Conservation (phyloP, 2,329 filamentous ascomycete genomes). For the Arthrobotrys conoides region DNA sequence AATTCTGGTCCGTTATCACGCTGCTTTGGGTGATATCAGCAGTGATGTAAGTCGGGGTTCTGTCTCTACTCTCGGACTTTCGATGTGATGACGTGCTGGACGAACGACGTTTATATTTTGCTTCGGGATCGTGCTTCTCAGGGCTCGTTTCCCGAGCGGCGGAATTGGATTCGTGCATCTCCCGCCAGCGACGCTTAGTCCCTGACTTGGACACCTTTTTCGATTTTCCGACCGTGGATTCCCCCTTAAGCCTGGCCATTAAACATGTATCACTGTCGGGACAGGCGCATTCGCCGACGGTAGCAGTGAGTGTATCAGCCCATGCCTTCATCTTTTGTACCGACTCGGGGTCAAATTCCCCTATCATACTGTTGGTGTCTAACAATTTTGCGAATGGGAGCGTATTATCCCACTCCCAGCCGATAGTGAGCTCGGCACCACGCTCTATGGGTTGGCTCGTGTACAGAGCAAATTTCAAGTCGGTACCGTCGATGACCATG, state of each 20-base stretch:
- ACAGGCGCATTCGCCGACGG: constrained; percentile 64
- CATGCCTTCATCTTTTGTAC: constrained; percentile 66
- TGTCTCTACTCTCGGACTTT: constrained; percentile 77
- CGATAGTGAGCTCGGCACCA: constrained; percentile 78
- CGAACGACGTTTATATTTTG: constrained; percentile 72
- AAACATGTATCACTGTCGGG: constrained; percentile 61
- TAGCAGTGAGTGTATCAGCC: constrained; percentile 59
- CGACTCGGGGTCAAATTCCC: constrained; percentile 69
- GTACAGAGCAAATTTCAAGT: constrained; percentile 93
- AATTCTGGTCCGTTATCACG: constrained; percentile 74
- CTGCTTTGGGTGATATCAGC: constrained; percentile 64
- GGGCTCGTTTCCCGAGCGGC: constrained; percentile 77
- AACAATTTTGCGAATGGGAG: constrained; percentile 60
- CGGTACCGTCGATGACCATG: constrained; percentile 80
- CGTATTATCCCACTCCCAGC: constrained; percentile 71
- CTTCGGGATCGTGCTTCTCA: constrained; percentile 72
- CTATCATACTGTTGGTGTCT: constrained; percentile 59
- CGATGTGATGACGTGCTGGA: constrained; percentile 73
- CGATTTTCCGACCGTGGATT: constrained; percentile 59
- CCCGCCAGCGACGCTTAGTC: constrained; percentile 70
- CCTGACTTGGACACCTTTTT: constrained; percentile 70
- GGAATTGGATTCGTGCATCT: constrained; percentile 63
- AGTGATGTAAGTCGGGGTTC: constrained; percentile 72
- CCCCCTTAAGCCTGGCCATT: constrained; percentile 61
- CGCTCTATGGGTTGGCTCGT: constrained; percentile 79